These are phyloP conservation scores for Kodamaea sp. DNA, from an alignment of 1,139 yeast species.

Conservation along the genomic window DNA sequence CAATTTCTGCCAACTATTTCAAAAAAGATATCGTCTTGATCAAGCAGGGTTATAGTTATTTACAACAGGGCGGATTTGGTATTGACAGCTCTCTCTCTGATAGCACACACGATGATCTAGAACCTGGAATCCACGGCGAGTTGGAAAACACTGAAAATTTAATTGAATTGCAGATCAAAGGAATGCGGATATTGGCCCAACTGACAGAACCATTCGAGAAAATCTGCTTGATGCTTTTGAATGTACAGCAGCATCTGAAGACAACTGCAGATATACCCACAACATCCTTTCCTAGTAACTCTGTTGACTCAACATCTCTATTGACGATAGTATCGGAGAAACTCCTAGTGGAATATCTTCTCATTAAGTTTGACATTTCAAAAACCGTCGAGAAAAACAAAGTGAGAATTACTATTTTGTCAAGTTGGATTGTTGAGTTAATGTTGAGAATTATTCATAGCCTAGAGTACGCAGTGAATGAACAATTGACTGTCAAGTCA, in stretches of 20 bases:
- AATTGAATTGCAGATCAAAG: slow-evolving; percentile 40
- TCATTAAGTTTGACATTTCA: slow-evolving; percentile 48
- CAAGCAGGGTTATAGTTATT: slow-evolving; percentile 63
- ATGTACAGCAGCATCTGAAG: slow-evolving; percentile 21
- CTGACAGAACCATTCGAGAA: slow-evolving; percentile 73
- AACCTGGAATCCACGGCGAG: neutral
- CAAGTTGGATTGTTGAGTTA: slow-evolving; percentile 82
- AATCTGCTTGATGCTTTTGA: slow-evolving; percentile 64
- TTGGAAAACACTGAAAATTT: slow-evolving; percentile 11
- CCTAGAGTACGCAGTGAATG: slow-evolving; percentile 20
- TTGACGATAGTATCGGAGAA: slow-evolving; percentile 23
- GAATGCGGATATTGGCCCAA: slow-evolving; percentile 64
- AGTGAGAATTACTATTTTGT: slow-evolving; percentile 63
- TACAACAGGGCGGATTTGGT: slow-evolving; percentile 47
- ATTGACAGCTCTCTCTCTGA: slow-evolving; percentile 18
- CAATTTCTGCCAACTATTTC: slow-evolving; percentile 21
- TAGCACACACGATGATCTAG: neutral
- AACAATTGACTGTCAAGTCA: slow-evolving; percentile 1
- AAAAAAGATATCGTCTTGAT: slow-evolving; percentile 56
- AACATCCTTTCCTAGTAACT: neutral
- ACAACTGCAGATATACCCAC: neutral
- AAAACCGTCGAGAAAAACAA: slow-evolving; percentile 36
- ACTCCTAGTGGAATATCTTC: slow-evolving; percentile 56
- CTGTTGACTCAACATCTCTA: neutral
- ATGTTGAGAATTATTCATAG: slow-evolving; percentile 29